Evolutionary conservation across 2,329 filamentous ascomycete species (phyloP).

Genomic region (Alternaria rosae): DNA sequence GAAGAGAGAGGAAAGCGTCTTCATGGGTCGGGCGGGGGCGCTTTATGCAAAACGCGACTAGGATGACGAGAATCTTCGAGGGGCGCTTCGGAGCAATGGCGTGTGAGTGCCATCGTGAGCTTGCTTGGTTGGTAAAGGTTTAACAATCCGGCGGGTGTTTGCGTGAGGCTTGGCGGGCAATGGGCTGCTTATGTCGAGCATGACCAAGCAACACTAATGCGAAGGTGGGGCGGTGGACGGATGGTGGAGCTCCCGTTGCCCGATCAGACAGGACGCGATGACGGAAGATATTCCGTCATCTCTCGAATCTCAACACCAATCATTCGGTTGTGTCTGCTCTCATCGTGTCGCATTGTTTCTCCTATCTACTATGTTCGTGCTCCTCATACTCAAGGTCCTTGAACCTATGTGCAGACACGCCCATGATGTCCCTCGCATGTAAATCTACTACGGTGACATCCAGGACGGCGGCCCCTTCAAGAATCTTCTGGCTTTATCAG

Average conservation of each 20-base stretch:
- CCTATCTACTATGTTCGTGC: background rate
- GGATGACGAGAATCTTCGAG: conserved; percentile 44
- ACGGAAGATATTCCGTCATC: conserved; percentile 1
- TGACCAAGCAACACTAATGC: conserved; percentile 29
- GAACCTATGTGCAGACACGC: rapidly evolving
- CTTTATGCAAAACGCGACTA: conserved; percentile 42
- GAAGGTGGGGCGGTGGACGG: background rate
- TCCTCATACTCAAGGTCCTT: background rate
- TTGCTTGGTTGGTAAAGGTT: conserved; percentile 37
- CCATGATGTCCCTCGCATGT: background rate
- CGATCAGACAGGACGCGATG: conserved; percentile 4
- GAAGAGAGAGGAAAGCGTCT: conserved; percentile 51
- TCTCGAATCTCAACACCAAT: background rate
- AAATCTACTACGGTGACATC: background rate
- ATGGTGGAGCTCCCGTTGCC: conserved; percentile 9
- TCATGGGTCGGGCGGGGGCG: conserved; percentile 43
- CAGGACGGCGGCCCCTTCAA: background rate
- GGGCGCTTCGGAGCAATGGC: conserved; percentile 15
- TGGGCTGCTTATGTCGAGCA: conserved; percentile 26
- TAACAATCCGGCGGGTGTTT: conserved; percentile 30
- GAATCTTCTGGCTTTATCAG: background rate
- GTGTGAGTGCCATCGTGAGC: conserved; percentile 26
- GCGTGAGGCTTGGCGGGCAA: conserved; percentile 14
- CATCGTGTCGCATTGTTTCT: background rate
- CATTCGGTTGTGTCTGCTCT: background rate